These are phyloP conservation scores for Nephelium lappaceum DNA, from an alignment of 345 rosid genomes.

Conservation along the genomic window DNA sequence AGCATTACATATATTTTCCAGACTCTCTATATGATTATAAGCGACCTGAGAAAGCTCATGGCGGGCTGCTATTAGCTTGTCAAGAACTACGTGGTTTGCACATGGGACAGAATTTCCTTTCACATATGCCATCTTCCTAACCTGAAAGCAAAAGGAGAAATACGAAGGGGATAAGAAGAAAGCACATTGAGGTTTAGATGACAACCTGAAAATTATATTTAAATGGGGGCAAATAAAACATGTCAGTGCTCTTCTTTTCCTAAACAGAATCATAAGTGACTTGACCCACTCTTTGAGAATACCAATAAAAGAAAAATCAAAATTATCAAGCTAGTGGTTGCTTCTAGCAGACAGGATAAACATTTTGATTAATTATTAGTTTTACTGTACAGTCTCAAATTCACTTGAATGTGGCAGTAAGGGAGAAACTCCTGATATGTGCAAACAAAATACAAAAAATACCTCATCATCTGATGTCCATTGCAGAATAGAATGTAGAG, in stretches of 20 bases:
- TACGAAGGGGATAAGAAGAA: constrained; percentile 13
- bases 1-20: background rate
- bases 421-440: constrained; percentile 9
- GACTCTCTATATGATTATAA: constrained; percentile 5
- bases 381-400: constrained; percentile 4
- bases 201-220: constrained; percentile 7
- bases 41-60: constrained; percentile 90
- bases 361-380: background rate
- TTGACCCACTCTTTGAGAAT: background rate
- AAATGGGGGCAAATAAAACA: constrained; percentile 12
- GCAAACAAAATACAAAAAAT: constrained; percentile 19
- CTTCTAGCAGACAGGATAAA: constrained; percentile 10
- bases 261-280: background rate
- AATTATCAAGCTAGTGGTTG: background rate
- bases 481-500: constrained; percentile 68
- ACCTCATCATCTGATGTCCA: constrained; percentile 88
- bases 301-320: background rate
- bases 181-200: constrained; percentile 1
- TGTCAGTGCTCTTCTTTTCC: background rate
- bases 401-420: background rate
- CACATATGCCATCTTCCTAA: constrained; percentile 72
- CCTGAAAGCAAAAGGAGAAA: constrained; percentile 45
- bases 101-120: constrained; percentile 80
- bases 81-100: constrained; percentile 78
- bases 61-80: constrained; percentile 72